Evolutionary conservation across 352 stramenopile species (phyloP), one percentile per base, ranked within the genome.

Genomic region (Phytophthora cryptogea): DNA sequence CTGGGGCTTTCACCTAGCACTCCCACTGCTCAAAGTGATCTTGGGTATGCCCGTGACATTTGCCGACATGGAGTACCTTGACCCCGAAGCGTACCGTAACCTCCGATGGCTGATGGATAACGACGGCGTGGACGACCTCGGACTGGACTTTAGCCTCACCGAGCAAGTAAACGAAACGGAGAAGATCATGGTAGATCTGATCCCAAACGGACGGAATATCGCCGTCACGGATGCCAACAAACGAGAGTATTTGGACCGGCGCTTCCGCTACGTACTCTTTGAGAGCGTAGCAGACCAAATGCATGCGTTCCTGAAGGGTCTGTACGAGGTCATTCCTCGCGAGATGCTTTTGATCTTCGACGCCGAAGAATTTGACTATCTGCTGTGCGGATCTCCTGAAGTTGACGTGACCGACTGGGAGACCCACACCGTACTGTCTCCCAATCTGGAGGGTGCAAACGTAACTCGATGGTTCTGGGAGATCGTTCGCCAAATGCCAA

Each of bases 11-110:
- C 96, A 98, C 60, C 84, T 99, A 39, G 84, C 95, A 6, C 74
- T 95, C 9, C 92, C 97, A 42, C 72, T 99, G 51, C 97, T 99
- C 69, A 99, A 99, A 75, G 88, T 99, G 56, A 89, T 99, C n/a
- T 76, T 99, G 7, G 96, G 91, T 40, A 95, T 95, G 56, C 96
- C 97, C 2, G 81, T 99, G 14, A 93, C 83, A 2, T 96, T 99
- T 48, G 77, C 81, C 17, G 96, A 99, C 65, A 79, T 98, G 35
- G 87, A 98, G 70, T 78, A 74, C 40, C 69, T 84, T 11, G 78
- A 90, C 49, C 72, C 78, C 4, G 74, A 78, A 17, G 58, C 70
- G 5, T 85, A 86, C 56, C 72, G 73, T 59, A 89, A 60, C 46
- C 41, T 89, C 50, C 40, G 48, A n/a, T 87, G 76, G 70, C 46